These are phyloP conservation scores for Alectoria sarmentosa DNA, from an alignment of 495 filamentous ascomycete species.

Conservation along the genomic window DNA sequence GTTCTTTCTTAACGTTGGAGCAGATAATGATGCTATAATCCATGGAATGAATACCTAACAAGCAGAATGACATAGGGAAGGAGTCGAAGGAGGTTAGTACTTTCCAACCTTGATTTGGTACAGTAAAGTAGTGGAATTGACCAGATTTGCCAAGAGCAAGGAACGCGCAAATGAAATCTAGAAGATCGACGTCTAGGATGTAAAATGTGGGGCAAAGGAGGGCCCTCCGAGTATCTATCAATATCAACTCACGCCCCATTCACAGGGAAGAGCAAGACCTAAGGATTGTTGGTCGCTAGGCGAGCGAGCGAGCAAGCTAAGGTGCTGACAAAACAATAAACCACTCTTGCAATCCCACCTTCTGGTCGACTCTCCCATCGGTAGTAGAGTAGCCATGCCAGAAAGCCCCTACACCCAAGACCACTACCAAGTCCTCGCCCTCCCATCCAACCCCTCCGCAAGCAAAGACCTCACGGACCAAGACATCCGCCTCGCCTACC, in stretches of 20 bases:
- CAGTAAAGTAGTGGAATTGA: no score
- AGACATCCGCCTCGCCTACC: slow-evolving; percentile 68
- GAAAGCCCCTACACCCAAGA: slow-evolving; percentile 1
- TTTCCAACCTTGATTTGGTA: slow-evolving; percentile 4
- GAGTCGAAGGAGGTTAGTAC: not conserved
- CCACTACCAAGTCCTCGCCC: slow-evolving; percentile 19
- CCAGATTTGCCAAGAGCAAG: not conserved
- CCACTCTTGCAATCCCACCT: not conserved
- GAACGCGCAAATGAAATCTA: not conserved
- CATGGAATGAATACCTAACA: not conserved
- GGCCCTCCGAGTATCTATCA: no score
- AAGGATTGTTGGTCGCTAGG: no score
- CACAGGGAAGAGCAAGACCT: no score
- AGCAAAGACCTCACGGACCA: slow-evolving; percentile 1
- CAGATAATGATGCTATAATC: not conserved
- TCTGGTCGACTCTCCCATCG: not conserved
- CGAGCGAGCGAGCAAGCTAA: no score
- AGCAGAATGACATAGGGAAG: not conserved
- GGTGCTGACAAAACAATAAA: no score
- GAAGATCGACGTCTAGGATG: slow-evolving; percentile 2
- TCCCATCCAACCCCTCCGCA: slow-evolving; percentile 2
- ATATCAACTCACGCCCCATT: no score
- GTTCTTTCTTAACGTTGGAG: not conserved
- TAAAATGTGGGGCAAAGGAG: not conserved
- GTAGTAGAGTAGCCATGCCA: slow-evolving; percentile 15